Evolutionary conservation across 441 rosid species (phyloP).

Genomic region (Adansonia grandidieri): DNA sequence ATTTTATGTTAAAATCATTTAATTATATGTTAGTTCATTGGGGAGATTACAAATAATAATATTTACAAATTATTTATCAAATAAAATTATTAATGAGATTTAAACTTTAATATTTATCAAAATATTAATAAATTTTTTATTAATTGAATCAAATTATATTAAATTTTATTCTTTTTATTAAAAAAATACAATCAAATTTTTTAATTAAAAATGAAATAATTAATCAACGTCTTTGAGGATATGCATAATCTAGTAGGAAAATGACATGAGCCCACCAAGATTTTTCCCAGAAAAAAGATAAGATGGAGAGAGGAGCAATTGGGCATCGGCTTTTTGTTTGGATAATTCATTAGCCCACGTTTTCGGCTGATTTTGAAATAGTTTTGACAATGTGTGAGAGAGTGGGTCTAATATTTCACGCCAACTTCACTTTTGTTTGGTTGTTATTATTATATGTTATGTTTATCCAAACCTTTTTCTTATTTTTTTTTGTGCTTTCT

Average conservation of each 20-base stretch:
- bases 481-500: not conserved
- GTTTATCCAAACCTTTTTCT: not conserved
- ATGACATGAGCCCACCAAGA: constrained; percentile 16
- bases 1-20: too few species aligned
- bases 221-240: not conserved
- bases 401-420: not conserved
- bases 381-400: not conserved
- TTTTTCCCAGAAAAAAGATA: not conserved
- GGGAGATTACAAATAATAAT: too few species aligned
- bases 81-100: too few species aligned
- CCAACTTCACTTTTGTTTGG: not conserved
- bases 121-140: not conserved
- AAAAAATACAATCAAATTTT: too few species aligned
- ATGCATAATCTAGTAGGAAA: not conserved
- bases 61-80: too few species aligned
- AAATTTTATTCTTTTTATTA: not conserved
- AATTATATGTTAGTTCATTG: too few species aligned
- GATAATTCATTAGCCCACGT: not conserved
- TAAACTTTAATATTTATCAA: too few species aligned
- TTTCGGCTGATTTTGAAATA: constrained; percentile 9
- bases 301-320: not conserved
- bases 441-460: not conserved
- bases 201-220: not conserved
- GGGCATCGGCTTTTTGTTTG: not conserved
- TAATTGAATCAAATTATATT: not conserved